A percentile compares a stretch with the other conserved stretches of the same genome.
These are phyloP conservation scores for Dendrostoma leiphaemia DNA, from an alignment of 2,329 filamentous ascomycete genomes.

Conservation along the genomic window DNA sequence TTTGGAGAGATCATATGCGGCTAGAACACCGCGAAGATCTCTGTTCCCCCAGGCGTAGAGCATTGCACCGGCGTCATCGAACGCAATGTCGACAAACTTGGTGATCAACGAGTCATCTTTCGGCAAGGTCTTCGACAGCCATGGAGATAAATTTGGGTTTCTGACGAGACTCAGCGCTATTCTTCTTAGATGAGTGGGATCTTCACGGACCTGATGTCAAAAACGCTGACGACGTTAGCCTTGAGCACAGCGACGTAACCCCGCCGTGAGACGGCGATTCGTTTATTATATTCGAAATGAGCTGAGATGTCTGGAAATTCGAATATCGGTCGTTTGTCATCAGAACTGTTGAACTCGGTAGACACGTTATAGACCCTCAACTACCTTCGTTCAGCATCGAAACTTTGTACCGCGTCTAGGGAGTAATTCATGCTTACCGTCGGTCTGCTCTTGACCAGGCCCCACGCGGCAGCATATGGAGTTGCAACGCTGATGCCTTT, in stretches of 20 bases:
- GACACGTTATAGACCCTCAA: slow-evolving; percentile 3
- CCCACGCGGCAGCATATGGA: slow-evolving; percentile 8
- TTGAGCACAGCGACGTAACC: slow-evolving; percentile 4
- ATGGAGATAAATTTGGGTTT: not conserved
- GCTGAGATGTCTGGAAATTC: not conserved
- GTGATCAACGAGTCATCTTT: not conserved
- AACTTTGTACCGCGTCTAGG: not conserved
- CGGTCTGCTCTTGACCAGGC: not conserved
- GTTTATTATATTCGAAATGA: slow-evolving; percentile 1
- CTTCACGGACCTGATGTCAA: slow-evolving; percentile 2
- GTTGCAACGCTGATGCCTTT: slow-evolving; percentile 4
- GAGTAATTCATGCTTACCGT: not conserved
- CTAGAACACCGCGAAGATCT: not conserved
- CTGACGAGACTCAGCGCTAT: not conserved
- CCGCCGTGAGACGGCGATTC: slow-evolving; percentile 5
- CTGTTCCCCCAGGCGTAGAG: slow-evolving; percentile 8
- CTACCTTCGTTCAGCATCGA: not conserved
- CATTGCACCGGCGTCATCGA: not conserved
- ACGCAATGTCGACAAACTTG: slow-evolving; percentile 7
- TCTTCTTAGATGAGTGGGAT: too few relatives aligned
- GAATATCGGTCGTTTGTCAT: not conserved
- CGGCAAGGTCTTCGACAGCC: not conserved
- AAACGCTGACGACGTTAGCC: slow-evolving; percentile 1
- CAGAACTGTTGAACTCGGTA: not conserved
- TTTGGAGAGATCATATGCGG: not conserved